Evolutionary conservation across 1,284 basidiomycete species (phyloP).

Genomic region (Anthracocystis panici-leucophaei): DNA sequence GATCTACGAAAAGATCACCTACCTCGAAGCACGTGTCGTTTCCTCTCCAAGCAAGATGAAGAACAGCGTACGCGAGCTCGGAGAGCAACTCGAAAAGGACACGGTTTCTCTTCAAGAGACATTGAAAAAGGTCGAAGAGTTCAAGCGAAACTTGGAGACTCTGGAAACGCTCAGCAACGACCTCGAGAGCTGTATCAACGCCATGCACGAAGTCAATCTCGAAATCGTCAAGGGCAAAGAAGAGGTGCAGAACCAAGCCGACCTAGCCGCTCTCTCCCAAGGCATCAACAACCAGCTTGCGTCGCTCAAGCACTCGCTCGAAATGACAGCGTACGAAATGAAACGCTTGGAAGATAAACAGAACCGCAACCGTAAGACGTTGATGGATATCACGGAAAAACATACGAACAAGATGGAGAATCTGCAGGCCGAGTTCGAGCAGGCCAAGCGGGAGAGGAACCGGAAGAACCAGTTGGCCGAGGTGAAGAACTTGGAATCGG

Average conservation of each 20-base stretch:
- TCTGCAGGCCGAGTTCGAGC: conserved; percentile 43
- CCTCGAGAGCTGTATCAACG: conserved; percentile 44
- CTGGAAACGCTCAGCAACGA: conserved; percentile 55
- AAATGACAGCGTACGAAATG: conserved; percentile 54
- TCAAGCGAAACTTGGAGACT: conserved; percentile 50
- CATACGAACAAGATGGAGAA: conserved; percentile 51
- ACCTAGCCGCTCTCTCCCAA: conserved; percentile 39
- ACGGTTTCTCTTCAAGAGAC: conserved; percentile 80
- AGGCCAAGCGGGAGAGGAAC: conserved; percentile 34
- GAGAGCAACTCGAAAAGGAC: conserved; percentile 78
- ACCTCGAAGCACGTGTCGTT: conserved; percentile 58
- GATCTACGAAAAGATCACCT: conserved; percentile 55
- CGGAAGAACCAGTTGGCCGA: conserved; percentile 38
- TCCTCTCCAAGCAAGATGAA: conserved; percentile 58
- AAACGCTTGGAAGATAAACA: conserved; percentile 50
- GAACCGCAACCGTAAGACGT: conserved; percentile 46
- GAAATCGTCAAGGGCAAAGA: conserved; percentile 58
- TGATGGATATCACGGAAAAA: conserved; percentile 53
- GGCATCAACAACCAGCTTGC: conserved; percentile 49
- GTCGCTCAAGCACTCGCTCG: conserved; percentile 44
- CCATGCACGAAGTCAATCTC: conserved; percentile 58
- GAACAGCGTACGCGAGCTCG: conserved; percentile 45
- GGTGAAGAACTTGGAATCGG: conserved; percentile 34
- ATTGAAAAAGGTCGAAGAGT: conserved; percentile 75
- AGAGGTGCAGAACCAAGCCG: conserved; percentile 47